Percentiles rank a stretch among this genome's conserved stretches.
phyloP scores from a whole-genome alignment of 495 filamentous ascomycete species.

The Margaritispora aquatica region DNA sequence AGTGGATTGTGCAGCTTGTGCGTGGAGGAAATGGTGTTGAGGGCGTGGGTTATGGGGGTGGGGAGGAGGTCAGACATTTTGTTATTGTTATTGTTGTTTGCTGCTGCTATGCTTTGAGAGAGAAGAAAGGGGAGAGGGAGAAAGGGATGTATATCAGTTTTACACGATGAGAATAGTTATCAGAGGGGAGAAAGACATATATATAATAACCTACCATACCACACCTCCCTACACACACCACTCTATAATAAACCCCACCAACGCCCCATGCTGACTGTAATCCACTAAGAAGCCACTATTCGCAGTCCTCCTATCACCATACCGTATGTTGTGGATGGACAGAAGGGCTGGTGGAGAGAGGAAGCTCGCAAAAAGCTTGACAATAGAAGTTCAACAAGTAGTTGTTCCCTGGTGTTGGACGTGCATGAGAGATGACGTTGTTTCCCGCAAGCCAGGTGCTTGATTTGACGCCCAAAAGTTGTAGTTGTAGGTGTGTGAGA shows the following conservation, averaged over 20 bases:
- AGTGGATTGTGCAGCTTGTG: constrained; percentile 21
- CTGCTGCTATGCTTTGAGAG: not conserved
- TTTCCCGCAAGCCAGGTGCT: not conserved
- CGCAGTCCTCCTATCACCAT: too few relatives aligned
- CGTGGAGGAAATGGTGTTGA: constrained; percentile 8
- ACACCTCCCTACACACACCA: too few relatives aligned
- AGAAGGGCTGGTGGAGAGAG: not conserved
- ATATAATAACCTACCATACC: too few relatives aligned
- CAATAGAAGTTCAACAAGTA: too few relatives aligned
- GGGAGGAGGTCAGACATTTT: not conserved
- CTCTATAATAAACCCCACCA: too few relatives aligned
- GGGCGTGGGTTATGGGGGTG: not conserved
- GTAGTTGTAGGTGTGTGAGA: not conserved
- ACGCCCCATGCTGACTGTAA: not conserved
- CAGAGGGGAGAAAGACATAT: too few relatives aligned
- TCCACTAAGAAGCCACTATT: not conserved
- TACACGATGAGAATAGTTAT: too few relatives aligned
- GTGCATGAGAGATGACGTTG: not conserved
- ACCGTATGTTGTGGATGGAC: too few relatives aligned
- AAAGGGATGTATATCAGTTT: too few relatives aligned
- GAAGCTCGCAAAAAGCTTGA: too few relatives aligned
- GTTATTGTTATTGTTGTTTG: not conserved
- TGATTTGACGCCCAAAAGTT: not conserved
- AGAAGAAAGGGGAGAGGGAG: not conserved
- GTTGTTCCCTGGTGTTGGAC: not conserved